Percentiles rank a stretch among this genome's conserved stretches.
phyloP scores from a whole-genome alignment of 192 early-diverging fungal genomes.

The Coemansia sp. region DNA sequence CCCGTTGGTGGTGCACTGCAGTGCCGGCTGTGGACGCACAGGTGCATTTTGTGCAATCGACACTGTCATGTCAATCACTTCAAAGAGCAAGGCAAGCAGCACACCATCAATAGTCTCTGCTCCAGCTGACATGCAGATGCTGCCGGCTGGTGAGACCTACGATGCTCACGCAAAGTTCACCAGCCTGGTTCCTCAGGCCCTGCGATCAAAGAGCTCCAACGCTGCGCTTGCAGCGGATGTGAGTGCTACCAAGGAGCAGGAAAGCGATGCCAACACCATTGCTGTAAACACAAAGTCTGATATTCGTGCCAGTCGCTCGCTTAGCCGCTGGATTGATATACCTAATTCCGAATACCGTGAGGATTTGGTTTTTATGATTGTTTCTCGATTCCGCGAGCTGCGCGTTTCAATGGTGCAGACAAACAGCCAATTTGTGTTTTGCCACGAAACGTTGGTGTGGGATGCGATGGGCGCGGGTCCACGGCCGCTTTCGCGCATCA shows the following conservation, averaged over 20 bases:
- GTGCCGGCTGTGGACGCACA: conserved; percentile 84
- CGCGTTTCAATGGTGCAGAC: conserved; percentile 85
- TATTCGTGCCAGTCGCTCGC: conserved; percentile 21
- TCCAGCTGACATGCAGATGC: conserved; percentile 12
- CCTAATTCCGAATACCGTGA: conserved; percentile 38
- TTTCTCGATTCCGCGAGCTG: conserved; percentile 71
- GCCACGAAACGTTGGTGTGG: conserved; percentile 77
- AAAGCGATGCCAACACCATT: neutral
- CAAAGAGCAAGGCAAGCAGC: conserved; percentile 5
- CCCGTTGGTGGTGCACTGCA: conserved; percentile 82
- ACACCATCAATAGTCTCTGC: conserved; percentile 2
- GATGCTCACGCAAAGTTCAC: conserved; percentile 21
- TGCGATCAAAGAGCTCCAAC: conserved; percentile 30
- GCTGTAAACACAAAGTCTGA: neutral
- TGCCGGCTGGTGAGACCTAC: neutral
- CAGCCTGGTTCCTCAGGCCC: conserved; percentile 35
- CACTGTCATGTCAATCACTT: conserved; percentile 28
- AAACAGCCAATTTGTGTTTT: conserved; percentile 76
- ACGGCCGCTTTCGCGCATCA: conserved; percentile 35
- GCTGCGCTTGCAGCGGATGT: conserved; percentile 4
- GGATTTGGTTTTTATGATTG: conserved; percentile 65
- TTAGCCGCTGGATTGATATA: conserved; percentile 25
- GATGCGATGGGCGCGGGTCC: conserved; percentile 38
- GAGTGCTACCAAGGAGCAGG: neutral
- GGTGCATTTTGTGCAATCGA: conserved; percentile 81